Evolutionary conservation across 1,284 basidiomycete genomes (phyloP).

Genomic region (Puccinia horiana): DNA sequence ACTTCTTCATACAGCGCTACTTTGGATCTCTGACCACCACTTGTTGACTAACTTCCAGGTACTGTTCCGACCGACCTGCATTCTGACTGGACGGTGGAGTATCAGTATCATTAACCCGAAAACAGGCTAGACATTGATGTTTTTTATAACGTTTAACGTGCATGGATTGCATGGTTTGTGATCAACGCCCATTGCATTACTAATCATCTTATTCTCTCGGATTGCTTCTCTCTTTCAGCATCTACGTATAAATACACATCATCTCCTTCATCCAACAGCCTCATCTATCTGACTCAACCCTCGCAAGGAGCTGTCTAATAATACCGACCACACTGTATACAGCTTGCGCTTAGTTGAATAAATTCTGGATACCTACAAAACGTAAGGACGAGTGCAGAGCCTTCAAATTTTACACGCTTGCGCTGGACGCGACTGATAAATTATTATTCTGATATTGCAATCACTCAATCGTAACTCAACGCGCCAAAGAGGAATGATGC

Average conservation of each 20-base stretch:
- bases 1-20: no score
- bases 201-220: no score
- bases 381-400: not conserved
- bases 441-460: not conserved
- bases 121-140: no score
- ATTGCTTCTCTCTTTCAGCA: not conserved
- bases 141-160: no score
- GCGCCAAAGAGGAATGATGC: not conserved
- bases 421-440: not conserved
- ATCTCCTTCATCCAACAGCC: not conserved
- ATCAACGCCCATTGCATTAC: no score
- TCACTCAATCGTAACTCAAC: not conserved
- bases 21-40: no score
- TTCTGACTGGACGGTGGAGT: no score
- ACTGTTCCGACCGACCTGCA: no score
- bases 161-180: no score
- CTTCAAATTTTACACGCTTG: not conserved
- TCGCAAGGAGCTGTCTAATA: not conserved
- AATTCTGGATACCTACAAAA: not conserved
- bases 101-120: no score
- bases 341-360: not conserved
- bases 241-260: not conserved
- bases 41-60: no score
- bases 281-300: not conserved
- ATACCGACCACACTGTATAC: not conserved